These are phyloP conservation scores for Didymella pinodella DNA, from an alignment of 2,329 filamentous ascomycete genomes.

Conservation along the genomic window DNA sequence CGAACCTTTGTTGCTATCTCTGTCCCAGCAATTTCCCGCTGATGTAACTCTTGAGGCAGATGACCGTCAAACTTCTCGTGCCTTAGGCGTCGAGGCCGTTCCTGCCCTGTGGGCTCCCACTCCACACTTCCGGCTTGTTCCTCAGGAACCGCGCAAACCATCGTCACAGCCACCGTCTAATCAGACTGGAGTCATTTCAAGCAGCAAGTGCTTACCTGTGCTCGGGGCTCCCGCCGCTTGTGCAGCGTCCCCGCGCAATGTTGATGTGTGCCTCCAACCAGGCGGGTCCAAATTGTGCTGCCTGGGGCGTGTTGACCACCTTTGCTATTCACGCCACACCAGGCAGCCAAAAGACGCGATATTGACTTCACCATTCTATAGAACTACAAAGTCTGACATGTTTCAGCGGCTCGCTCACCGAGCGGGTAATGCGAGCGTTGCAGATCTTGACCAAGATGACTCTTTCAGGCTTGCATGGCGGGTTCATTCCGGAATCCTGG, in stretches of 20 bases:
- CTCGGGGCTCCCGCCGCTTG: constrained; percentile 28
- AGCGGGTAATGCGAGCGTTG: constrained; percentile 13
- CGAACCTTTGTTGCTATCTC: constrained; percentile 31
- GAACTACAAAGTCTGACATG: constrained; percentile 11
- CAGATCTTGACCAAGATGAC: constrained; percentile 12
- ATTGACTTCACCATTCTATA: constrained; percentile 10
- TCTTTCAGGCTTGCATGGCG: constrained; percentile 2
- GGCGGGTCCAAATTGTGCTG: constrained; percentile 39
- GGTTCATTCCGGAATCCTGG: constrained; percentile 18
- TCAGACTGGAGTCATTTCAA: constrained; percentile 33
- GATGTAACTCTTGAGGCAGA: constrained; percentile 39
- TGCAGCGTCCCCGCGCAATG: constrained; percentile 29
- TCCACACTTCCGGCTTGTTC: constrained; percentile 38
- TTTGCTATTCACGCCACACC: constrained; percentile 9
- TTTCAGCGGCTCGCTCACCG: constrained; percentile 4
- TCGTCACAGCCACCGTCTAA: constrained; percentile 40
- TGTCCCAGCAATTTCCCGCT: constrained; percentile 26
- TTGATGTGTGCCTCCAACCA: constrained; percentile 39
- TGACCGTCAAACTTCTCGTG: constrained; percentile 40
- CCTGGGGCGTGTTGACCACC: constrained; percentile 37
- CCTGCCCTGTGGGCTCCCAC: constrained; percentile 24
- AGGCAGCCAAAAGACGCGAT: constrained; percentile 26
- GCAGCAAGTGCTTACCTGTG: constrained; percentile 28
- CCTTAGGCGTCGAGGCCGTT: constrained; percentile 32
- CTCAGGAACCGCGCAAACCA: constrained; percentile 23